Evolutionary conservation across 164 flowering plant species (phyloP), one percentile per base, ranked within the genome.

Genomic region (Euptelea pleiosperma): DNA sequence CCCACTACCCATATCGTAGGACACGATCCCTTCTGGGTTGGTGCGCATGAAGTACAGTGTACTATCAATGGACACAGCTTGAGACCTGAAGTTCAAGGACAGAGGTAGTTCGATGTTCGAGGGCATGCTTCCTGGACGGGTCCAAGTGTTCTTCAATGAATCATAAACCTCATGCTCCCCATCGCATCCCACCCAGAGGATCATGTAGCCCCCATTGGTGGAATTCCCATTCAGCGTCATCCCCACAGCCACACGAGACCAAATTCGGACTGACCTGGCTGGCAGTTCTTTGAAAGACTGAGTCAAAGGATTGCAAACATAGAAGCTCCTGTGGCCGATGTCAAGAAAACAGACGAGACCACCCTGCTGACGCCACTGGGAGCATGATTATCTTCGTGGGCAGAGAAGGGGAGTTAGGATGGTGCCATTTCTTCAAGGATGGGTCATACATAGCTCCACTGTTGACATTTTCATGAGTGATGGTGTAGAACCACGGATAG

Each of bases 341-440:
- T 92, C 96, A 36, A 82, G 78, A 58, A 89, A 87, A 63, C 98
- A 92, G 21, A 92, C 80, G 16, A 92, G 83, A 29, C 98, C 98
- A 34, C 96, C n/a, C 96, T 6, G 94, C 91, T 14, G 96, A 93
- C 61, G 98, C 96, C 49, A 90, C 85, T 48, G 98, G 98, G 66
- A 87, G 68, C 45, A 80, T 65, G n/a, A 81, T 77, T 51, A 63
- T 57, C 69, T 79, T 84, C 9, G 79, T 57, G 7, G 86, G 86
- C 59, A 83, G 56, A 26, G 78, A 55, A 30, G 89, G 82, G 33
- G 77, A 71, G 29, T 79, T 65, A 1, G 82, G 94, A 40, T 83
- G 88, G 75, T 84, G 82, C 99, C 99, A 93, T 76, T 87, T 86
- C 70, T 78, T 83, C 49, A 48, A 43, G 39, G 80, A 63, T 25